Conservation (phyloP, 176 grass and related monocot genomes). For the Juncus effusus region DNA sequence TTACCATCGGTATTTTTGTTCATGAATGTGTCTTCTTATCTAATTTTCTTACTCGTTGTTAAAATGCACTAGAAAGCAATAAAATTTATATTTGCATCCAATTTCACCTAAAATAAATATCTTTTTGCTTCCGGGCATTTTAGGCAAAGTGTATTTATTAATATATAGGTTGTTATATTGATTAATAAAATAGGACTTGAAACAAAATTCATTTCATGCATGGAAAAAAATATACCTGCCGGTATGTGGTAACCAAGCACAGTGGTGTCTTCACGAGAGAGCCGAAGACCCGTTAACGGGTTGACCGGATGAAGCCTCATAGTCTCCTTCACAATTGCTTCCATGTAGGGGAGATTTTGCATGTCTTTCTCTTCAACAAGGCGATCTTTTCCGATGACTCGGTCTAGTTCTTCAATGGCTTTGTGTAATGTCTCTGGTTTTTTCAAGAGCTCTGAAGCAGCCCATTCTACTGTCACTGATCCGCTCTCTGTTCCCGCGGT, state of each 20-base stretch:
- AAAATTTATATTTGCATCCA: too few species aligned
- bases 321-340: slow-evolving; percentile 35
- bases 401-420: slow-evolving; percentile 48
- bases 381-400: slow-evolving; percentile 21
- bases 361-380: slow-evolving; percentile 48
- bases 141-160: too few species aligned
- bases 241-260: slow-evolving; percentile 52
- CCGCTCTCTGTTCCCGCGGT: slow-evolving; percentile 53
- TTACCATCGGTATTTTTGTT: too few species aligned
- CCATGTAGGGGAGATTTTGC: slow-evolving; percentile 40
- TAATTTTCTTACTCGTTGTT: too few species aligned
- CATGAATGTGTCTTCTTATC: too few species aligned
- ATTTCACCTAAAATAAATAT: too few species aligned
- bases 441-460: slow-evolving; percentile 49
- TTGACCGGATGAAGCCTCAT: slow-evolving; percentile 31
- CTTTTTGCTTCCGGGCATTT: too few species aligned
- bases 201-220: too few species aligned
- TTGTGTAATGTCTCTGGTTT: slow-evolving; percentile 5
- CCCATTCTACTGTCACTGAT: slow-evolving; percentile 56
- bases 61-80: too few species aligned
- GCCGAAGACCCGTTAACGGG: slow-evolving; percentile 45
- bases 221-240: too few species aligned
- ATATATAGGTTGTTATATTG: too few species aligned
- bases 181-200: too few species aligned
- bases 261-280: slow-evolving; percentile 34